A percentile compares a stretch with the other conserved stretches of the same genome.
phyloP scores from a whole-genome alignment of 2,329 filamentous ascomycete species.

The Penicillium sp. region DNA sequence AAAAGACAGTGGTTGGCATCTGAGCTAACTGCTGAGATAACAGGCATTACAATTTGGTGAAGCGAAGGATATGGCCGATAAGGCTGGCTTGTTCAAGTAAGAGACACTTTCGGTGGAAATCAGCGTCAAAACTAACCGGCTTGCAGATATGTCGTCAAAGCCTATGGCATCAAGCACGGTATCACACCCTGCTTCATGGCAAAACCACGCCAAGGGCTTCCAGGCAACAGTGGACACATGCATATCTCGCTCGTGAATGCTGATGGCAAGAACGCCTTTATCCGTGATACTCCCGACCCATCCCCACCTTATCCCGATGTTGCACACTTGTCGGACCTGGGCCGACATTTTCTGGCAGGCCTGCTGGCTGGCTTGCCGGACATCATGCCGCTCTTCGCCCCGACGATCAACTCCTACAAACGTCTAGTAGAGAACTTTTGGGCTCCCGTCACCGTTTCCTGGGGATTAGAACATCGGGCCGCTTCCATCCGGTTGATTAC shows the following conservation, averaged over 20 bases:
- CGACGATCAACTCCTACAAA: conserved; percentile 97
- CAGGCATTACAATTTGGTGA: conserved; percentile 83
- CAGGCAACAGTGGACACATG: conserved; percentile 94
- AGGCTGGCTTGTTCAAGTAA: conserved; percentile 85
- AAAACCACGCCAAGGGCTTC: conserved; percentile 85
- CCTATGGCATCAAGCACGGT: conserved; percentile 78
- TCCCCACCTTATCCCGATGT: conserved; percentile 74
- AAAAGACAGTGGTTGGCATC: background rate
- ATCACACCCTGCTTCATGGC: conserved; percentile 99
- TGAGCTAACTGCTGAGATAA: background rate
- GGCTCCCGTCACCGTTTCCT: conserved; percentile 96
- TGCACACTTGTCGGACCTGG: conserved; percentile 78
- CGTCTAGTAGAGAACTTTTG: conserved; percentile 98
- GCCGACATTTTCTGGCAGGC: conserved; percentile 89
- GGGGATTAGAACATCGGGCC: conserved; percentile 93
- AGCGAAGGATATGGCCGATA: conserved; percentile 86
- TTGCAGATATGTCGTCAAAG: conserved; percentile 76
- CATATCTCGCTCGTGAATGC: conserved; percentile 85
- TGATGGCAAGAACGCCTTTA: conserved; percentile 80
- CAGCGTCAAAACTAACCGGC: conserved; percentile 9
- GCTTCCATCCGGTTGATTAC: conserved; percentile 88
- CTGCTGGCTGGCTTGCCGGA: conserved; percentile 85
- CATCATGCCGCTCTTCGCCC: conserved; percentile 92
- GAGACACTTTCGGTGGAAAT: conserved; percentile 14
- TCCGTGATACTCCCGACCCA: conserved; percentile 69